These are phyloP conservation scores for Talaromyces amestolkiae DNA, from an alignment of 2,329 filamentous ascomycete genomes.

Conservation along the genomic window DNA sequence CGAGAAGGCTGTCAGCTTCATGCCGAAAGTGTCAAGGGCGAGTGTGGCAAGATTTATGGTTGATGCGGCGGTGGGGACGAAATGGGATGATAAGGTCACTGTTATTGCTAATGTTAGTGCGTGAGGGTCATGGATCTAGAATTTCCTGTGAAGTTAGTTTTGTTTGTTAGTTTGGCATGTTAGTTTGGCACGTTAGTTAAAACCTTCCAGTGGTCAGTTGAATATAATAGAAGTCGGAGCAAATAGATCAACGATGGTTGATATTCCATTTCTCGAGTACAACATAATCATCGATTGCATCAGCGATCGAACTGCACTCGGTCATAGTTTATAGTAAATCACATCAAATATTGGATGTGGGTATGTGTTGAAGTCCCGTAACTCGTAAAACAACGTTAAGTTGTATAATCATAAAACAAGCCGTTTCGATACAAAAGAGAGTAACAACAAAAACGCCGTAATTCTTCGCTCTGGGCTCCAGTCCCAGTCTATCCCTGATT, in stretches of 20 bases:
- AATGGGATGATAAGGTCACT: slow-evolving; percentile 12
- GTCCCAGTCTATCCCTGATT: slow-evolving; percentile 9
- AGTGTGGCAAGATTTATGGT: slow-evolving; percentile 17
- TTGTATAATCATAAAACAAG: slow-evolving; percentile 2
- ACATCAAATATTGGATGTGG: not conserved
- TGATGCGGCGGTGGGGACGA: not conserved
- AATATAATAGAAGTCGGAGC: not conserved
- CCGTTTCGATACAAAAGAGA: not conserved
- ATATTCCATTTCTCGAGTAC: slow-evolving; percentile 6
- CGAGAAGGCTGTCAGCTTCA: slow-evolving; percentile 11
- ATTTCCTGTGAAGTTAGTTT: not conserved
- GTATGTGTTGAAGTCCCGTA: slow-evolving; percentile 15
- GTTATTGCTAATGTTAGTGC: slow-evolving; percentile 11
- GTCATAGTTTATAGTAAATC: not conserved
- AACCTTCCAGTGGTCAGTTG: not conserved
- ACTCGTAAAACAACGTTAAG: not conserved
- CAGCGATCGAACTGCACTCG: not conserved
- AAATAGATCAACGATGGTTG: not conserved
- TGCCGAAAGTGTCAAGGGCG: slow-evolving; percentile 18
- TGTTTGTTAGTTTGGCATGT: not conserved
- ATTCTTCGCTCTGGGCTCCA: slow-evolving; percentile 3
- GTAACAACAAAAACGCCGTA: not conserved
- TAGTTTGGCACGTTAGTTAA: too few relatives aligned
- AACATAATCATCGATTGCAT: not conserved
- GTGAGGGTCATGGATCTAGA: not conserved